These are phyloP conservation scores for Phytophthora kernoviae DNA, from an alignment of 352 stramenopile genomes.

Conservation along the genomic window DNA sequence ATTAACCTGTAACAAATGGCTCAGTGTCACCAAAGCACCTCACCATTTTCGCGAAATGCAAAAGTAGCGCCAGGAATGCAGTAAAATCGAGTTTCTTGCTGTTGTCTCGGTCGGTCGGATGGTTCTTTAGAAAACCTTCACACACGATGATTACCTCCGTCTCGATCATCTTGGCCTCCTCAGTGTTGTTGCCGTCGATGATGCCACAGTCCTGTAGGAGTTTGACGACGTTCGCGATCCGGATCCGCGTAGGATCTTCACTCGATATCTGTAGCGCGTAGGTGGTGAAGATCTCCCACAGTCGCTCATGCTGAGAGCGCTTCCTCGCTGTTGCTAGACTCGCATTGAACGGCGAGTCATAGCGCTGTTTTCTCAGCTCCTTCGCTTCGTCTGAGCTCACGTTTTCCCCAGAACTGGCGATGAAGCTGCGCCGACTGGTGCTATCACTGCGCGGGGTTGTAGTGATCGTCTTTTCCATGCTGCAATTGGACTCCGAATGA, in stretches of 20 bases:
- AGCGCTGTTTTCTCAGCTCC: slow-evolving; percentile 45
- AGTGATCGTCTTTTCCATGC: slow-evolving; percentile 13
- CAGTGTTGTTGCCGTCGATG: slow-evolving; percentile 56
- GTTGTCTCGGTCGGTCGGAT: slow-evolving; percentile 61
- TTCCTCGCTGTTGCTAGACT: slow-evolving; percentile 59
- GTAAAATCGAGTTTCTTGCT: slow-evolving; percentile 76
- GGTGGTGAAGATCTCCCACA: slow-evolving; percentile 82
- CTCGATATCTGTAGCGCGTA: slow-evolving; percentile 80
- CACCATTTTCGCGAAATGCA: slow-evolving; percentile 77
- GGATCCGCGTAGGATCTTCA: slow-evolving; percentile 78
- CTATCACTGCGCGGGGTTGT: slow-evolving; percentile 6
- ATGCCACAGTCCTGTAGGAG: slow-evolving; percentile 80
- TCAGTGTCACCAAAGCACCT: background rate
- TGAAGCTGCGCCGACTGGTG: slow-evolving; percentile 17
- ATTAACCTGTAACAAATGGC: background rate
- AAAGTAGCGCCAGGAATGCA: slow-evolving; percentile 66
- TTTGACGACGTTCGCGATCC: slow-evolving; percentile 67
- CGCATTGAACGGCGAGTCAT: slow-evolving; percentile 68
- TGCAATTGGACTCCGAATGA: background rate
- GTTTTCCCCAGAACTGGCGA: slow-evolving; percentile 12
- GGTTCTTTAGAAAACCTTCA: slow-evolving; percentile 66
- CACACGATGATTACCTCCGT: slow-evolving; percentile 81
- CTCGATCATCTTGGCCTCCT: slow-evolving; percentile 68
- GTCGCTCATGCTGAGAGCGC: slow-evolving; percentile 65
- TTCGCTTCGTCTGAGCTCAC: slow-evolving; percentile 24